These are phyloP conservation scores for Nothophaeocryptopus gaeumannii DNA, from an alignment of 2,329 filamentous ascomycete genomes.

Conservation along the genomic window DNA sequence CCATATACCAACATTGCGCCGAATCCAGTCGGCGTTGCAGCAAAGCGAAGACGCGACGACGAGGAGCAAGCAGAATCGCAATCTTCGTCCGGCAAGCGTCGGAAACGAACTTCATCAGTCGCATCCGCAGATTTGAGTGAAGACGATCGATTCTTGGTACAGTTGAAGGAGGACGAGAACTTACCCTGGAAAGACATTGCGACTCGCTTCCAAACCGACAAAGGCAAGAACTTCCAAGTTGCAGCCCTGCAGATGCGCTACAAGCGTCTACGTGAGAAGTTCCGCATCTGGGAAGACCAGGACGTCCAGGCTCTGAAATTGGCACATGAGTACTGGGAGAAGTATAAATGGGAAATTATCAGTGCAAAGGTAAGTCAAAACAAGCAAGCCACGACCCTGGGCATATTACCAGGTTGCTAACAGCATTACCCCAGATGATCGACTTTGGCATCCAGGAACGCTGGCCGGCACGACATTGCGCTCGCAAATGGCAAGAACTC, in stretches of 20 bases:
- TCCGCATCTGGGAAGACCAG: conserved; percentile 52
- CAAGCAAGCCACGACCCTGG: background rate
- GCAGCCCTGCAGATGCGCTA: conserved; percentile 56
- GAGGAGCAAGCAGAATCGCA: conserved; percentile 33
- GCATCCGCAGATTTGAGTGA: conserved; percentile 47
- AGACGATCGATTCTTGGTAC: conserved; percentile 50
- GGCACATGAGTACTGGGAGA: conserved; percentile 54
- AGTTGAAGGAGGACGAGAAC: conserved; percentile 52
- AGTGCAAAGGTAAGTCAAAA: conserved; percentile 45
- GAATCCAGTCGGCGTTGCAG: conserved; percentile 37
- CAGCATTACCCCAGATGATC: conserved; percentile 43
- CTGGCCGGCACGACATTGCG: conserved; percentile 51
- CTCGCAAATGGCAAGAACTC: conserved; percentile 52
- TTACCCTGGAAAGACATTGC: conserved; percentile 57
- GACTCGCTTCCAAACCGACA: conserved; percentile 48
- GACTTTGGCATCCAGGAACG: conserved; percentile 51
- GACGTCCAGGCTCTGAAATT: conserved; percentile 50
- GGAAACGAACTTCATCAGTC: conserved; percentile 40
- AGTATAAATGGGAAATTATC: conserved; percentile 55
- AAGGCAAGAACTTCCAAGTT: conserved; percentile 50
- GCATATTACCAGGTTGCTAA: background rate
- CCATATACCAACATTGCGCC: conserved; percentile 46
- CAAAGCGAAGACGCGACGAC: conserved; percentile 40
- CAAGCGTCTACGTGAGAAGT: conserved; percentile 51
- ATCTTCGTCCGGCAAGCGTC: conserved; percentile 34